These are phyloP conservation scores for Fonsecaea pugnacius DNA, from an alignment of 2,329 filamentous ascomycete genomes.

Conservation along the genomic window DNA sequence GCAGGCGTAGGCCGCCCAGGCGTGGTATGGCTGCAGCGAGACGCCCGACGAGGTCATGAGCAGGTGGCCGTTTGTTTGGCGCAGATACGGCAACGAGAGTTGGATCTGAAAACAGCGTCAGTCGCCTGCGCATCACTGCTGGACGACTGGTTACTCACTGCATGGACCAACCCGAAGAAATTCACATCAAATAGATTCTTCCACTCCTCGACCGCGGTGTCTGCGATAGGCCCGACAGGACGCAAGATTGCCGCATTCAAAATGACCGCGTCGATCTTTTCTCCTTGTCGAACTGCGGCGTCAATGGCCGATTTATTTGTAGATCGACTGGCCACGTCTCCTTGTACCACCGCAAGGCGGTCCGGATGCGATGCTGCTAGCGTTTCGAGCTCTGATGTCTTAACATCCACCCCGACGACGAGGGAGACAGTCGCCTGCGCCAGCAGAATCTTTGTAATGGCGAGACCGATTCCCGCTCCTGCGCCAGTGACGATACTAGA, in stretches of 20 bases:
- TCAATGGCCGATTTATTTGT: conserved; percentile 13
- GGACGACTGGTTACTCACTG: background rate
- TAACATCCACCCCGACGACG: conserved; percentile 12
- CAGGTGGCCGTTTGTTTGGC: conserved; percentile 6
- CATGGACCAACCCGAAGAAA: conserved; percentile 2
- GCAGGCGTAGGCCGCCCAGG: conserved; percentile 11
- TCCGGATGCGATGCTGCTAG: background rate
- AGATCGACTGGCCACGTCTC: conserved; percentile 10
- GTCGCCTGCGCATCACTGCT: background rate
- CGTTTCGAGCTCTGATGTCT: conserved; percentile 1
- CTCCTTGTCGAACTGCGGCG: background rate
- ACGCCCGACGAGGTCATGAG: conserved; percentile 13
- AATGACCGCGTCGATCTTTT: conserved; percentile 13
- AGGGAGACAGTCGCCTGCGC: background rate
- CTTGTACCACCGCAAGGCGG: conserved; percentile 9
- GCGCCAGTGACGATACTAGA: conserved; percentile 18
- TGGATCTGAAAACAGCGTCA: conserved; percentile 13
- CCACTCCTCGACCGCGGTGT: conserved; percentile 6
- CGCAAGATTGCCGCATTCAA: conserved; percentile 23
- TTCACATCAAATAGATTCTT: conserved; percentile 23
- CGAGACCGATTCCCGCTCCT: conserved; percentile 14
- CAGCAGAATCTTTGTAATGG: conserved; percentile 5
- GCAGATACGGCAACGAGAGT: conserved; percentile 8
- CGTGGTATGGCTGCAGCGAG: background rate
- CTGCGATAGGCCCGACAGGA: conserved; percentile 10